These are phyloP conservation scores for Aspergillus diversus DNA, from an alignment of 495 filamentous ascomycete species.

Conservation along the genomic window DNA sequence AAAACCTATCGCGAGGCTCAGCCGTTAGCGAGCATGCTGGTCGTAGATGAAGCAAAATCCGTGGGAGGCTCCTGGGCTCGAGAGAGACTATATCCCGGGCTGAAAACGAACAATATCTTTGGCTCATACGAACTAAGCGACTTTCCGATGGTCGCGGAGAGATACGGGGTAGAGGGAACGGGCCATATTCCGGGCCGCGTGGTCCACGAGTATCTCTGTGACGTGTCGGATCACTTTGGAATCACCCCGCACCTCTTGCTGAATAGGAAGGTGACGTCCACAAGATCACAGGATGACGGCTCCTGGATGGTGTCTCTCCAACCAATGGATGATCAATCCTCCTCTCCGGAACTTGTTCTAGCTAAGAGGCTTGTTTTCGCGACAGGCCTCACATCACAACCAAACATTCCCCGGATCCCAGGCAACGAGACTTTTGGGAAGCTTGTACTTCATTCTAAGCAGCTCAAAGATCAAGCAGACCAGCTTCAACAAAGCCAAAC, in stretches of 20 bases:
- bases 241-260: conserved; percentile 14
- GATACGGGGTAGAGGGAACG: conserved; percentile 26
- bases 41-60: conserved; percentile 49
- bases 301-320: not conserved
- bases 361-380: conserved; percentile 48
- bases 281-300: not conserved
- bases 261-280: conserved; percentile 13
- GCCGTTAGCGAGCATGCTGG: conserved; percentile 40
- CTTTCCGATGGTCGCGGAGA: conserved; percentile 34
- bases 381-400: conserved; percentile 45
- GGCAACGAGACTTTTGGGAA: conserved; percentile 24
- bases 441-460: conserved; percentile 13
- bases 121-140: conserved; percentile 45
- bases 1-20: conserved; percentile 46
- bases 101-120: conserved; percentile 42
- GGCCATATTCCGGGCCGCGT: conserved; percentile 33
- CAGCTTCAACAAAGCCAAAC: conserved; percentile 22
- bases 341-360: not conserved
- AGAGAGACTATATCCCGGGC: conserved; percentile 51
- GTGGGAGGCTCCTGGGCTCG: conserved; percentile 57
- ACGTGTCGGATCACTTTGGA: conserved; percentile 16
- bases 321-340: not conserved
- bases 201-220: conserved; percentile 24
- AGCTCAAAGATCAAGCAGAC: conserved; percentile 20
- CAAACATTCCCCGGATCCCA: conserved; percentile 40